Base-by-base conservation (phyloP, 805 yeast species). In the Phaffomyces opuntiae region DNA sequence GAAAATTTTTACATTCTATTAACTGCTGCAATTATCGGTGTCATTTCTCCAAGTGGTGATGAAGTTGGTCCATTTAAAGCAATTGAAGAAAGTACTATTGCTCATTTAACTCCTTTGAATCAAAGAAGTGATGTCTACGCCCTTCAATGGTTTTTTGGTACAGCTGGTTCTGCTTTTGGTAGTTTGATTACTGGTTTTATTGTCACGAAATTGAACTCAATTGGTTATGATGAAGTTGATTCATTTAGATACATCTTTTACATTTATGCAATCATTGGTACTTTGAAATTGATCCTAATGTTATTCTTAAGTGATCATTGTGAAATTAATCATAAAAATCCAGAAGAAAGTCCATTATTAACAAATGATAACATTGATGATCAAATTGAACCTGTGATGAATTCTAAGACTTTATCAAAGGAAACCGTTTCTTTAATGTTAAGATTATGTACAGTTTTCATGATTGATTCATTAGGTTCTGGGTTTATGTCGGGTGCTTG, bases 41-140 rank as follows among this genome's bases (percentile, higher is more conserved):
- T 88, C 16, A 84, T 88, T 8, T 85, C 95, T 2, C 93, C 96
- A 2, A 79, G 87, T 27, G 95, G 96, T 24, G 89, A 83, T 56
- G 96, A 88, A 57, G 87, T 90, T 0, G 96, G 96, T 0, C 96
- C 96, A 0, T 88, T 88, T 63, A 83, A 85, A 57, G 78, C 93
- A 0, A 80, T 88, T 27, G 96, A 88, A 61, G 96, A 87, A 58
- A 80, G 91, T 1, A 74, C 86, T 36, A 70, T 88, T 42, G 93
- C 96, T 0, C 91, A 86, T 62, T 65, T 88, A 51, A 83, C 95
- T 0, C 80, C 83, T 0, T 73, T 72, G 34, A 68, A 68, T 44
- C 76, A 74, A 46, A 69, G 95, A 39, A 82, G 95, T 1, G 86
- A 80, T 51, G 68, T 87, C 3, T 87, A 80, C 67, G 93, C 93